phyloP scores from a whole-genome alignment of 306 rosid genomes.

The Crotalaria pallida region DNA sequence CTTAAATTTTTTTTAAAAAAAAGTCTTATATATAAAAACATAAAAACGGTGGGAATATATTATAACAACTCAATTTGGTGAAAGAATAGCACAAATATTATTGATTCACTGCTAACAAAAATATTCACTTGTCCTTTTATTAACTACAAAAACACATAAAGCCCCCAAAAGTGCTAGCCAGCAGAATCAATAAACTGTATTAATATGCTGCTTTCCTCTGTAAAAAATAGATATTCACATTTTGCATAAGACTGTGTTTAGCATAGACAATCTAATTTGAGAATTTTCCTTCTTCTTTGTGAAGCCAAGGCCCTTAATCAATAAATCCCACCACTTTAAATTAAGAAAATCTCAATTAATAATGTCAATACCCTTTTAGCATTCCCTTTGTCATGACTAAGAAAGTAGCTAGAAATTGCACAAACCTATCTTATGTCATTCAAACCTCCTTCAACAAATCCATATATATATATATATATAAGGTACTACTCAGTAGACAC shows the following conservation, averaged over 20 bases:
- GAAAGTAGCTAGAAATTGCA: background rate
- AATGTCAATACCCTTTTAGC: background rate
- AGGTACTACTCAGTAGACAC: conserved; percentile 91
- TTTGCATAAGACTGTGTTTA: conserved; percentile 45
- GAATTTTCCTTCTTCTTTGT: conserved; percentile 92
- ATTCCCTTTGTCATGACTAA: background rate
- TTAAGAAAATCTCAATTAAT: conserved; percentile 13
- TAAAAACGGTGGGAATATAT: too few species aligned
- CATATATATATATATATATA: conserved; percentile 59
- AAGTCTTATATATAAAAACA: too few species aligned
- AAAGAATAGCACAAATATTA: too few species aligned
- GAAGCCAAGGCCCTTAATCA: conserved; percentile 68
- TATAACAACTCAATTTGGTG: too few species aligned
- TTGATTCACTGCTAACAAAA: too few species aligned
- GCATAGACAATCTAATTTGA: conserved; percentile 90
- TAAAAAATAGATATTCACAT: background rate
- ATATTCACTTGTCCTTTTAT: background rate
- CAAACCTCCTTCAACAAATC: conserved; percentile 87
- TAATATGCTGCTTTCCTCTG: conserved; percentile 6
- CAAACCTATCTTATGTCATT: conserved; percentile 87
- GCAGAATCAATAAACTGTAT: background rate
- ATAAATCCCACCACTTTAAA: conserved; percentile 52
- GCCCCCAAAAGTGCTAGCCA: background rate
- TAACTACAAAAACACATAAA: background rate
- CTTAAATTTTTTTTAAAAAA: too few species aligned